Evolutionary conservation across 2,329 filamentous ascomycete species (phyloP), one percentile per base, ranked within the genome.

Genomic region (Blumeria graminis): DNA sequence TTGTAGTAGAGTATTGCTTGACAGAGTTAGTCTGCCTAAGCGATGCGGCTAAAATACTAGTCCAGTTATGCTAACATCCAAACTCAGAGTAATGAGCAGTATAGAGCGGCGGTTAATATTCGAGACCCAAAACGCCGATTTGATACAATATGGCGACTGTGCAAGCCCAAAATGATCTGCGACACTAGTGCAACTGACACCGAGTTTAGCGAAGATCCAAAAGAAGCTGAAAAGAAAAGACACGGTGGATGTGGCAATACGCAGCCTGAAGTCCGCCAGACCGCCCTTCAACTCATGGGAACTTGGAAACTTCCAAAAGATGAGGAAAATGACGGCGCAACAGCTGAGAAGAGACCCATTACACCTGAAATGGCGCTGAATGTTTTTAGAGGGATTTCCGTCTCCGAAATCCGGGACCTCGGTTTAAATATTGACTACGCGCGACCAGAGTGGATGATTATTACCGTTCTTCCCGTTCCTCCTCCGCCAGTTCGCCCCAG

Each of bases 361-460:
- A 89, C 84, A 13, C 86, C 92, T 3, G 81, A 89, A 67, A 80
- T 84, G 73, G 88, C 87, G 3, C 76, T 94, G 61, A 82, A 84
- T 63, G 84, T 96, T 64, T 85, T 99, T 69, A 82, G 84, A 62
- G 82, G 82, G 62, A 92, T 98, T 61, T 80, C 80, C 2, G 82
- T 88, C 58, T 76, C 82, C 16, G 90, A 94, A 59, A 79, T 95
- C 59, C 74, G 77, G 56, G 81, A 92, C 62, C 86, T 99, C 72
- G 92, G 92, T 36, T 72, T 98, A 64, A 98, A 90, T 70, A 83
- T 84, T 57, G 87, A 96, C 67, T 96, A 96, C 64, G 90, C 93
- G 57, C 82, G 90, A 51, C 92, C 92, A 0, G 92, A 98, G 68
- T 98, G 92, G 92, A 94, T 99, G 87, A 79, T 98, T 59, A 74